phyloP scores from a whole-genome alignment of 2,329 filamentous ascomycete species.

The Penicillium oxalicum region DNA sequence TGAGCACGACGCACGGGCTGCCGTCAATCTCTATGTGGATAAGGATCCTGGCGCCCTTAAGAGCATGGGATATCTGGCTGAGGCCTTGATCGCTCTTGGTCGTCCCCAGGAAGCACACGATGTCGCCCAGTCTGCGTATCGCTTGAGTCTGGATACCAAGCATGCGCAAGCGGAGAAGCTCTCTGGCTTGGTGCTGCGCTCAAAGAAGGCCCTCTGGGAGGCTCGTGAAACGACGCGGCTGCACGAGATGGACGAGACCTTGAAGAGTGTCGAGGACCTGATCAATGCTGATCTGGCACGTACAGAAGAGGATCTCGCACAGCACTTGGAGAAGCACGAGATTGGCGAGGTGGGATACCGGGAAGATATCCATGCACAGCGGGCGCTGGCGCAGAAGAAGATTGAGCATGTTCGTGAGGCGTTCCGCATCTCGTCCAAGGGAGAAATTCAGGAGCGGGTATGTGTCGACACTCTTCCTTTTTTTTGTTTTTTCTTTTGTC shows the following conservation, averaged over 20 bases:
- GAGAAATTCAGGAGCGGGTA: conserved; percentile 41
- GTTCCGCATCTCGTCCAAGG: conserved; percentile 38
- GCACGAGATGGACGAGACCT: conserved; percentile 41
- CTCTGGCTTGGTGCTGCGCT: conserved; percentile 66
- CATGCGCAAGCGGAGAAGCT: conserved; percentile 66
- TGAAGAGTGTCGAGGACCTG: conserved; percentile 36
- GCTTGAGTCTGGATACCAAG: conserved; percentile 56
- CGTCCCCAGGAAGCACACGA: conserved; percentile 67
- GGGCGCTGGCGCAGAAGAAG: conserved; percentile 45
- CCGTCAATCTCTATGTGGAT: conserved; percentile 57
- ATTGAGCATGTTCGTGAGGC: conserved; percentile 42
- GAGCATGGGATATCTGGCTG: conserved; percentile 73
- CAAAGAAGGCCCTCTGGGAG: conserved; percentile 85
- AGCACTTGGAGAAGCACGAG: conserved; percentile 31
- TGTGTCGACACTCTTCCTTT: conserved; percentile 12
- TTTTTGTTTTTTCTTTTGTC: neutral
- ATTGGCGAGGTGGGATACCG: conserved; percentile 60
- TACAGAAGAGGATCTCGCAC: conserved; percentile 33
- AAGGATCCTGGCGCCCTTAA: conserved; percentile 62
- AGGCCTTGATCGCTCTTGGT: conserved; percentile 70
- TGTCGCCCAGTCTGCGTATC: conserved; percentile 66
- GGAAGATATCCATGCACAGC: conserved; percentile 57
- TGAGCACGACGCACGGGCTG: conserved; percentile 69
- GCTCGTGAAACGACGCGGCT: conserved; percentile 53
- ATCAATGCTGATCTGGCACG: conserved; percentile 36